Percentiles rank a stretch among this genome's conserved stretches.
Evolutionary conservation across 2,329 filamentous ascomycete genomes (phyloP).

Genomic region (Fusarium euwallaceae): DNA sequence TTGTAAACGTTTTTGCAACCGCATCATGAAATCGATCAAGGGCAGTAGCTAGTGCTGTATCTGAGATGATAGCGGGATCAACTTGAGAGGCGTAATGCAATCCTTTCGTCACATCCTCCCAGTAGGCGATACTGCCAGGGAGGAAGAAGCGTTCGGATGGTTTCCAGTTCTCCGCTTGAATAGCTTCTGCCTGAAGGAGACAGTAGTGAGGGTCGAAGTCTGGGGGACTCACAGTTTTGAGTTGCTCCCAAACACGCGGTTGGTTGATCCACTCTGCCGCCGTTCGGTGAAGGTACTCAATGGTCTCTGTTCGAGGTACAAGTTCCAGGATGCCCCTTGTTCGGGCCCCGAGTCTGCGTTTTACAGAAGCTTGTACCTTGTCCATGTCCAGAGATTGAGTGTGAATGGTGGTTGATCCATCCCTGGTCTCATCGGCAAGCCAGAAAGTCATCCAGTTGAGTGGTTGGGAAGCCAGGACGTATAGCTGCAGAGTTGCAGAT

Average conservation of each 20-base stretch:
- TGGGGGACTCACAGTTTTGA: neutral
- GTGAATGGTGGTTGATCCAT: neutral
- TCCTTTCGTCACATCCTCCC: constrained; percentile 39
- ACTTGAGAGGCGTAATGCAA: constrained; percentile 52
- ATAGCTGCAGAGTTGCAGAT: constrained; percentile 3
- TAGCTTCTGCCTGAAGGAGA: constrained; percentile 10
- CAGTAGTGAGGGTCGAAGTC: constrained; percentile 5
- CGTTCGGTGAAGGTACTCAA: constrained; percentile 12
- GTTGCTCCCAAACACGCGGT: neutral
- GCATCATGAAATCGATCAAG: constrained; percentile 1
- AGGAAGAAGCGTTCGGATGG: neutral
- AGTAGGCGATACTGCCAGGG: neutral
- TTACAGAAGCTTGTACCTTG: neutral
- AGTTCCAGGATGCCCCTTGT: constrained; percentile 17
- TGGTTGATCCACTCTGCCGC: constrained; percentile 10
- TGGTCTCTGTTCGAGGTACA: neutral
- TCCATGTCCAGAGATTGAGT: neutral
- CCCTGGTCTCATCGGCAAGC: constrained; percentile 12
- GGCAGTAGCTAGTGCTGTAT: neutral
- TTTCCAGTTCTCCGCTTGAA: neutral
- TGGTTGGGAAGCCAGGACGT: neutral
- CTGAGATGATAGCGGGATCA: constrained; percentile 30
- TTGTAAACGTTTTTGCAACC: neutral
- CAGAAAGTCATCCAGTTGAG: constrained; percentile 10
- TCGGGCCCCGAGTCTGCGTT: constrained; percentile 2